Evolutionary conservation across 106 monocot species (phyloP), one percentile per base, ranked within the genome.

Genomic region (Chionographis japonica): DNA sequence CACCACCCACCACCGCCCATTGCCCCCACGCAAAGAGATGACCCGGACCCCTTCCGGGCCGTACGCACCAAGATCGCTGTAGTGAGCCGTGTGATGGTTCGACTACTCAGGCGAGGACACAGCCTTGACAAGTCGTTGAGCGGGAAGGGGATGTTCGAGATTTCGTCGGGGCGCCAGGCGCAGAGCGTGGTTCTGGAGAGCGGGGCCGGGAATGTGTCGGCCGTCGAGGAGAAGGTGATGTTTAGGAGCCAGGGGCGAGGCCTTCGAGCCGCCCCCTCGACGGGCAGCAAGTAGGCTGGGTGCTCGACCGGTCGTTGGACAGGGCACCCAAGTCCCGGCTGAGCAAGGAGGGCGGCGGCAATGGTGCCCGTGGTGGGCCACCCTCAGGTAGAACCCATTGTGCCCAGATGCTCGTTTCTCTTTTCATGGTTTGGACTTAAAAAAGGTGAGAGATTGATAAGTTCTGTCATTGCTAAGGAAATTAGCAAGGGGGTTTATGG

Each of bases 71-170:
- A 46, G 52, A 50, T 68, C 50, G 66, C 50, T 13, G 15, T 27
- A 4, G 6, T 79, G 37, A 67, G 68, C 37, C 73, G 63, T 56
- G 63, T 74, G 4, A 84, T 80, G 84, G 73, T 80, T 40, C 61
- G 75, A 13, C 56, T 77, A 35, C 18, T 80, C 51, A 73, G 36
- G 46, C 50, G 72, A 3, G 65, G 72, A 27, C 72, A 76, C 39
- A 84, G 72, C 61, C 58, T 77, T n/a, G 58, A 68, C 36, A 69
- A 71, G 18, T 61, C 49, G n/a, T 37, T 41, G 65, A 61, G 57
- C 12, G 49, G 50, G 9, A 12, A 27, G 61, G 42, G 11, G 27
- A 74, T 72, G 75, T 12, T 53, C 6, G 63, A 64, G 36, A 16
- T 64, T 35, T 42, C 69, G 12, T 27, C 27, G 27, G 63, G 39